Base-by-base conservation (phyloP, 305 asterid genomes). In the Withania somnifera region DNA sequence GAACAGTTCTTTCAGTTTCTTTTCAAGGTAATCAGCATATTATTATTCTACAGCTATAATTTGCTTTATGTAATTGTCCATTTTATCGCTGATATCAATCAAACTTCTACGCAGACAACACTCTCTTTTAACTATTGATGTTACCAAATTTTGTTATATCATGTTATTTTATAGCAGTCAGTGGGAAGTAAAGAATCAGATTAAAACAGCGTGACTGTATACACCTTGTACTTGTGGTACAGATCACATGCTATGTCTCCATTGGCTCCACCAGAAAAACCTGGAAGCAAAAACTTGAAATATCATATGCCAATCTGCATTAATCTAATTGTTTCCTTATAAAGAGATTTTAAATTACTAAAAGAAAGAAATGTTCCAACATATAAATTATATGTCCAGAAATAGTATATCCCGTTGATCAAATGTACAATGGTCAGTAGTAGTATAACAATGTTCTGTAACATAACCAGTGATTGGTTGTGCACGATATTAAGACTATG, bases 211-310 rank as follows among this genome's bases (percentile, higher is more conserved):
- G 78, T 69, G 19, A 69, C 11, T 13, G 56, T 56, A 68, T n/a
- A 32, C 22, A 89, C 97, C 93, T 89, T 89, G 81, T 87, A 92
- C 76, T 89, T 92, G 86, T 92, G 94, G 83, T 92, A 91, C 32
- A 86, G 86, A 83, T 89, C 93, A 30, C 94, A 90, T 47, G 93
- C 84, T 67, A 88, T 78, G 28, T 90, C 92, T 51, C 90, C 91
- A 61, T 78, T 86, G 81, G 89, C 90, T 68, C 93, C 93, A 20
- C 51, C 15, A 1, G 78, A 26, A 11, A 11, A 79, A 47, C 89
- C 94, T 90, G 85, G 38, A 66, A 82, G 34, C 67, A 47, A 66
- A 0, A 42, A 22, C 36, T 42, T 71, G 57, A 42, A 20, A 71
- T 20, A 42, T 71, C 57, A 71, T 71, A 22, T 22, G 14, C 4